Conservation (phyloP, 441 rosid genomes). For the Jatropha multifida region DNA sequence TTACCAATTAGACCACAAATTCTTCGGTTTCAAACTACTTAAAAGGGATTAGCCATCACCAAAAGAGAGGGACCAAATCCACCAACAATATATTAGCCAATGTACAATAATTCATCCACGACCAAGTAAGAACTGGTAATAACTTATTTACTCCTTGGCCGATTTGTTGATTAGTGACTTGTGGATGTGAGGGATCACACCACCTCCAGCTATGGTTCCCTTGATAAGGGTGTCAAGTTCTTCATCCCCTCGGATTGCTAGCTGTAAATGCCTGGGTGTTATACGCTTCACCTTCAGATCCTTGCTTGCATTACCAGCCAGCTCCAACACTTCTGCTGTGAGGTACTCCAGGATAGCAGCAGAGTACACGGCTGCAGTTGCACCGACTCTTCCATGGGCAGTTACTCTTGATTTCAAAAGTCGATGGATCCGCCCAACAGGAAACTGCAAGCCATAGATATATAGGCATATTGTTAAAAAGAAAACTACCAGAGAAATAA, state of each 20-base stretch:
- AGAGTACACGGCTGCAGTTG: conserved; percentile 73
- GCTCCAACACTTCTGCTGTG: conserved; percentile 71
- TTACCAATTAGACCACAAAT: conserved; percentile 6
- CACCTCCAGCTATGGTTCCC: conserved; percentile 78
- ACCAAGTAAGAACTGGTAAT: background rate
- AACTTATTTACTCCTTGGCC: conserved; percentile 41
- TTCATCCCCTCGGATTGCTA: conserved; percentile 76
- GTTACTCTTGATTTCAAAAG: conserved; percentile 57
- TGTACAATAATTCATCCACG: conserved; percentile 4
- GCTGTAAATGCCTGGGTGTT: conserved; percentile 73
- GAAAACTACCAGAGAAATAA: background rate
- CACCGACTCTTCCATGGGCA: conserved; percentile 79
- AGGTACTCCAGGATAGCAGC: conserved; percentile 80
- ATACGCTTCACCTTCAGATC: conserved; percentile 74
- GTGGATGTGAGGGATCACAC: conserved; percentile 78
- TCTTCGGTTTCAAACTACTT: conserved; percentile 2
- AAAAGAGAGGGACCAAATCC: background rate
- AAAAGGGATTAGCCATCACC: conserved; percentile 4
- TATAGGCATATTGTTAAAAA: background rate
- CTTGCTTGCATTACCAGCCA: conserved; percentile 79
- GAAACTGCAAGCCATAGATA: conserved; percentile 47
- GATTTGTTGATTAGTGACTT: conserved; percentile 80
- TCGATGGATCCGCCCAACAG: conserved; percentile 63
- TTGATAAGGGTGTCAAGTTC: conserved; percentile 77
- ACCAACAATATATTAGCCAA: background rate